Conservation (phyloP, 2,329 filamentous ascomycete species). For the Paecilomyces formosus region DNA sequence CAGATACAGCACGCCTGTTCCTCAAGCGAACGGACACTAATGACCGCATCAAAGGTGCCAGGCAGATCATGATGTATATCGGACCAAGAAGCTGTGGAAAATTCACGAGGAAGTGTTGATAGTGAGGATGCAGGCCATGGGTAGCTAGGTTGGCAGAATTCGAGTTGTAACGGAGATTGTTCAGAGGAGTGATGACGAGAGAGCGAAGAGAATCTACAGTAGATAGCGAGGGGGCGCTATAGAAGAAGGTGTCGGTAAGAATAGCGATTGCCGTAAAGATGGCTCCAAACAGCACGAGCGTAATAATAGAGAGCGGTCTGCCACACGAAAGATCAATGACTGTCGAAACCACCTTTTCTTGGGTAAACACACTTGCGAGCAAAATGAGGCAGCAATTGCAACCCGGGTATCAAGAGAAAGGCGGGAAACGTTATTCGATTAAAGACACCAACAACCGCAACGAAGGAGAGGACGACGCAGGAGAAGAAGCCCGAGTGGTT, state of each 20-base stretch:
- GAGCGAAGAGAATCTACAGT: conserved; percentile 36
- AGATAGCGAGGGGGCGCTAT: conserved; percentile 39
- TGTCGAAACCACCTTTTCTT: conserved; percentile 6
- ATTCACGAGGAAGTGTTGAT: conserved; percentile 67
- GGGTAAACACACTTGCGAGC: conserved; percentile 58
- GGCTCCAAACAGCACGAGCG: conserved; percentile 58
- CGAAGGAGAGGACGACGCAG: conserved; percentile 69
- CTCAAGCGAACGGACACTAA: conserved; percentile 23
- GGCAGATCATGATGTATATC: conserved; percentile 47
- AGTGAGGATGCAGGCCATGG: conserved; percentile 71
- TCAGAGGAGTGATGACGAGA: conserved; percentile 68
- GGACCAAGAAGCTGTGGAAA: conserved; percentile 66
- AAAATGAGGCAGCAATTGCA: conserved; percentile 81
- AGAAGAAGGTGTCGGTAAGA: conserved; percentile 78
- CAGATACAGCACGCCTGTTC: conserved; percentile 36
- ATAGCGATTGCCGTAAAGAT: conserved; percentile 67
- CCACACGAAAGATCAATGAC: conserved; percentile 23
- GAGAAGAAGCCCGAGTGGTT: conserved; percentile 63
- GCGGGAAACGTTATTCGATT: conserved; percentile 97
- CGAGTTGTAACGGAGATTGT: conserved; percentile 71
- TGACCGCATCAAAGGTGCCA: conserved; percentile 41
- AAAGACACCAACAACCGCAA: conserved; percentile 80
- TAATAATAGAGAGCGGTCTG: conserved; percentile 53
- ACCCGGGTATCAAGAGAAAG: conserved; percentile 75
- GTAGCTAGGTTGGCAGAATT: conserved; percentile 61